phyloP scores from a whole-genome alignment of 495 filamentous ascomycete species.

The Penicillium longicatenatum region DNA sequence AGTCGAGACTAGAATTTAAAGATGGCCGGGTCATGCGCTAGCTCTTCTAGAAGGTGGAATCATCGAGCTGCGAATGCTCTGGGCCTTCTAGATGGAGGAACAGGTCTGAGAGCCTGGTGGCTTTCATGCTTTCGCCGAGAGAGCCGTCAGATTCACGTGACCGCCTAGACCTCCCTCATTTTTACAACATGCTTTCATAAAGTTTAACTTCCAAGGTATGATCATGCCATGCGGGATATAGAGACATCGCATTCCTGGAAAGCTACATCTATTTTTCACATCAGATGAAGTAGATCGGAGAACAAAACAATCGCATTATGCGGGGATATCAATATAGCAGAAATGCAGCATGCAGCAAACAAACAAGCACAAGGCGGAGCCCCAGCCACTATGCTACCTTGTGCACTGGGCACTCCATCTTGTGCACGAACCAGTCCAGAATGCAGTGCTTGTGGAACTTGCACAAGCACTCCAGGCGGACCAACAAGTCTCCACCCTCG shows the following conservation, averaged over 20 bases:
- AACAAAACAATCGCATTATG: not conserved
- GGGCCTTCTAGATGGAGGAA: not conserved
- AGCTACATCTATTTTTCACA: too few species aligned
- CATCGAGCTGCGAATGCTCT: not conserved
- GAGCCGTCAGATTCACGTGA: not conserved
- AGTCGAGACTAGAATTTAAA: not conserved
- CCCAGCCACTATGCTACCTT: conserved; percentile 36
- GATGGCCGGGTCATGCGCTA: not conserved
- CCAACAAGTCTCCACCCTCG: conserved; percentile 79
- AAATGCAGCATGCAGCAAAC: not conserved
- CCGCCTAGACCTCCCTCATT: not conserved
- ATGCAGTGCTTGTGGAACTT: conserved; percentile 82
- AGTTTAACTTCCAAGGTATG: not conserved
- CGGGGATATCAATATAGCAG: not conserved
- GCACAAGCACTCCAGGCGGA: conserved; percentile 86
- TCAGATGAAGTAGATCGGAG: not conserved
- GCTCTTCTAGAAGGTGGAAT: not conserved
- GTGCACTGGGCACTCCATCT: conserved; percentile 57
- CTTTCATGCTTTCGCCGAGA: not conserved
- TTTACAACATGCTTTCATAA: too few species aligned
- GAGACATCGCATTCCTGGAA: too few species aligned
- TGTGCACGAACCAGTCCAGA: conserved; percentile 55
- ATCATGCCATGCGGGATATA: not conserved
- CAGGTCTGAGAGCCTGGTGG: not conserved
- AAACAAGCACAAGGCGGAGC: conserved; percentile 7